Percentiles rank a stretch among this genome's conserved stretches.
phyloP scores from a whole-genome alignment of 2,329 filamentous ascomycete species.

The Scedosporium boydii region DNA sequence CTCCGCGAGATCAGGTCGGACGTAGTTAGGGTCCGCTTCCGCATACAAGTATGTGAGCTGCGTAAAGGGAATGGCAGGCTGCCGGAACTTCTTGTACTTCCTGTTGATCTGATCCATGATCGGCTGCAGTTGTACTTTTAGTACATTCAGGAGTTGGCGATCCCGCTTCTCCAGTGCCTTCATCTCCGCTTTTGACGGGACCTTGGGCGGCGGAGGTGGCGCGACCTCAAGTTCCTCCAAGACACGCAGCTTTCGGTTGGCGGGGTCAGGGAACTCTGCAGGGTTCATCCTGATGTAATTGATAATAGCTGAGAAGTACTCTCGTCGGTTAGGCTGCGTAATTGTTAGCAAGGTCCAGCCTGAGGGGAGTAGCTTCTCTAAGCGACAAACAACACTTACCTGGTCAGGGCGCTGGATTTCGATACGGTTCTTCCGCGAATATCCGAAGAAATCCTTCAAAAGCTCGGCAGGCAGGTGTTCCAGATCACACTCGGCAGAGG shows the following conservation, averaged over 20 bases:
- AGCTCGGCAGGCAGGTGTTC: constrained; percentile 53
- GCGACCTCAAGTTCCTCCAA: constrained; percentile 70
- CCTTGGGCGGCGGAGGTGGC: constrained; percentile 58
- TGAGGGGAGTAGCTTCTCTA: neutral
- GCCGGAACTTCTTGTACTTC: constrained; percentile 81
- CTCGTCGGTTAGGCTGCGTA: constrained; percentile 48
- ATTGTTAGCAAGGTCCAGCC: neutral
- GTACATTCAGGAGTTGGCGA: constrained; percentile 69
- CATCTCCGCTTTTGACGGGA: constrained; percentile 67
- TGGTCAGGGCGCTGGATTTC: constrained; percentile 57
- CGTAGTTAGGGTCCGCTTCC: constrained; percentile 66
- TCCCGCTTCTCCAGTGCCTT: constrained; percentile 76
- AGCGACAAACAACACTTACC: constrained; percentile 24
- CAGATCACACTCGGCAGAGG: constrained; percentile 65
- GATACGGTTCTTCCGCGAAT: constrained; percentile 69
- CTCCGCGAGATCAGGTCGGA: constrained; percentile 46
- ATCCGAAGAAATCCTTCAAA: constrained; percentile 74
- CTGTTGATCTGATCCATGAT: constrained; percentile 96
- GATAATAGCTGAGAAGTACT: constrained; percentile 71
- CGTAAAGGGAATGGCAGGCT: constrained; percentile 63
- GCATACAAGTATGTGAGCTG: constrained; percentile 76
- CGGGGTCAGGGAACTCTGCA: constrained; percentile 75
- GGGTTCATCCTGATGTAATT: constrained; percentile 72
- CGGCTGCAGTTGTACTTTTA: constrained; percentile 84
- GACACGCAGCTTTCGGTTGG: constrained; percentile 76